Evolutionary conservation across 352 stramenopile genomes (phyloP).

Genomic region (Phytophthora litchii): DNA sequence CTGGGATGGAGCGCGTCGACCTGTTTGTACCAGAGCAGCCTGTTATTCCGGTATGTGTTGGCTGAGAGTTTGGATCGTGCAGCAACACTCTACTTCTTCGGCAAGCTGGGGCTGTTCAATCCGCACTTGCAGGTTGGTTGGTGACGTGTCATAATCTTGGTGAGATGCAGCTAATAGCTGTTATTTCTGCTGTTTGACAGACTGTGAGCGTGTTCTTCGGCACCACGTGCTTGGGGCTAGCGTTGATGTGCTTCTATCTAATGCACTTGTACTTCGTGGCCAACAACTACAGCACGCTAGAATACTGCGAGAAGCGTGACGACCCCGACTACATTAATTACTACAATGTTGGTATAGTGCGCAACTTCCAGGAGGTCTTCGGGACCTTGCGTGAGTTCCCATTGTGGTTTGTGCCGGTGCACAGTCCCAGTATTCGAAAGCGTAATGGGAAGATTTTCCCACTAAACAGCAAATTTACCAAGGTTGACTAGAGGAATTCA

Average conservation of each 20-base stretch:
- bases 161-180: background rate
- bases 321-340: slow-evolving; percentile 82
- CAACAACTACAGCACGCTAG: slow-evolving; percentile 84
- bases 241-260: slow-evolving; percentile 75
- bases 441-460: slow-evolving; percentile 57
- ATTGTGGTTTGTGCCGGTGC: slow-evolving; percentile 78
- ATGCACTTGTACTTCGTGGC: slow-evolving; percentile 77
- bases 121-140: slow-evolving; percentile 61
- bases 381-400: slow-evolving; percentile 60
- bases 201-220: slow-evolving; percentile 74
- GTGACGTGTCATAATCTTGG: background rate
- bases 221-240: slow-evolving; percentile 64
- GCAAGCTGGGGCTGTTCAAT: slow-evolving; percentile 58
- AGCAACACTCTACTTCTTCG: slow-evolving; percentile 61
- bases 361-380: slow-evolving; percentile 83
- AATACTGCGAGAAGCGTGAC: slow-evolving; percentile 87
- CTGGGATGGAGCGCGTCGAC: slow-evolving; percentile 73
- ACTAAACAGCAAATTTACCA: slow-evolving; percentile 56
- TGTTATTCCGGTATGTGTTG: slow-evolving; percentile 74
- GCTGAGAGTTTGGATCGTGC: slow-evolving; percentile 56
- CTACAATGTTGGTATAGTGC: slow-evolving; percentile 73
- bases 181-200: slow-evolving; percentile 29
- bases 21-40: slow-evolving; percentile 69
- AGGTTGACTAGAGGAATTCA: slow-evolving; percentile 51
- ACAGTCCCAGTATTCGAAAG: slow-evolving; percentile 53